phyloP scores from a whole-genome alignment of 2,329 filamentous ascomycete species.

The Fusarium sp. region DNA sequence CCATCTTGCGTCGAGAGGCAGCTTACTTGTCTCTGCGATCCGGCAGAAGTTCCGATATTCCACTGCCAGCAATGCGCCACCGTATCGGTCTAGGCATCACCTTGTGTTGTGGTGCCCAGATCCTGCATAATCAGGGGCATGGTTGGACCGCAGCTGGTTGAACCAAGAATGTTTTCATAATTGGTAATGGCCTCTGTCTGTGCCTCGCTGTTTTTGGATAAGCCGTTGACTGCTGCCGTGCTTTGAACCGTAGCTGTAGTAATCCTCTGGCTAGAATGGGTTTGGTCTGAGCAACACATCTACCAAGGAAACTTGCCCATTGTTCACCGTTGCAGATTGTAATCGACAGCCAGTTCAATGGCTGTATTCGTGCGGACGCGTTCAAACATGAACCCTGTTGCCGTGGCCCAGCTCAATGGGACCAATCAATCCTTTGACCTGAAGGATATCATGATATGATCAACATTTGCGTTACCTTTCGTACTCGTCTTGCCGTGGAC shows the following conservation, averaged over 20 bases:
- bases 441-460: not conserved
- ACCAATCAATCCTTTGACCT: slow-evolving; percentile 18
- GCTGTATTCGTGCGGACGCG: slow-evolving; percentile 16
- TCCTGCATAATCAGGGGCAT: slow-evolving; percentile 15
- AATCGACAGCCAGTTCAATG: slow-evolving; percentile 1
- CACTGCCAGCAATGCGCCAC: not conserved
- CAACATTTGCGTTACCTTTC: slow-evolving; percentile 4
- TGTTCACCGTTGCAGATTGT: slow-evolving; percentile 2
- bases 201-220: slow-evolving; percentile 3
- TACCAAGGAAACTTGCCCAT: slow-evolving; percentile 14
- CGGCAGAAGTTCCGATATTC: slow-evolving; percentile 47
- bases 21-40: slow-evolving; percentile 38
- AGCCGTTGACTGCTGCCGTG: not conserved
- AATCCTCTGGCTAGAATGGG: not conserved
- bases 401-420: slow-evolving; percentile 17
- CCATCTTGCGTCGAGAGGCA: slow-evolving; percentile 37
- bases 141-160: not conserved
- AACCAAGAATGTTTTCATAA: not conserved
- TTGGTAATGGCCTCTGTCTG: not conserved
- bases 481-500: not conserved
- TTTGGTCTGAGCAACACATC: not conserved
- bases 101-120: slow-evolving; percentile 13
- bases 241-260: not conserved
- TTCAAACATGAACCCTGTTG: not conserved
- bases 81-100: not conserved